Base-by-base conservation (phyloP, 352 stramenopile species). In the Elongisporangium prolatum region DNA sequence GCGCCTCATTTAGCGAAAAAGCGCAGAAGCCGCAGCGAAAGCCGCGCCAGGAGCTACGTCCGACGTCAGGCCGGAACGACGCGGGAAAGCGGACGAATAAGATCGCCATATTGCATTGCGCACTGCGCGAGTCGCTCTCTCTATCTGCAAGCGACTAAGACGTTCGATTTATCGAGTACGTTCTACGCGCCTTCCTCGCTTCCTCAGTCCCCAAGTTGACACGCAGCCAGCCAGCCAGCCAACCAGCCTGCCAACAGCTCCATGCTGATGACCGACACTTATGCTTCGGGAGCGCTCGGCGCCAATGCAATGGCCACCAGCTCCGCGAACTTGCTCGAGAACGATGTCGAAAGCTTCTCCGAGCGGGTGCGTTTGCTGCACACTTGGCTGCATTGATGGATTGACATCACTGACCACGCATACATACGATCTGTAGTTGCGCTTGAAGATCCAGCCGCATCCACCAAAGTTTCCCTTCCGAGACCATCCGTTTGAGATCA, bases 401-500 rank as follows among this genome's bases (percentile, higher is more conserved):
- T 10, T 57, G 22, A 17, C 2, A 22, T 18, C 20, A 56, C 1
- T 37, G 54, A 22, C 34, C 34, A 21, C 20, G 17, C 37, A 44
- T 20, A 10, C n/a, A 18, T 51, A 22, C 5, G 25, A n/a, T 25
- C 21, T 58, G 24, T 56, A 87, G 74, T 64, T 93, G 54, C 76
- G 80, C 3, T 60, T 95, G 21, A 95, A 95, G 64, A 92, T 93
- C 64, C 82, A 93, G 67, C 86, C 86, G 3, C 74, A 88, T 34
- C 86, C 86, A 50, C 86, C 86, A 38, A 85, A 92, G 63, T 95
- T 95, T 59, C 86, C 86, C 13, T 95, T 92, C 72, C 85, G 84
- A 20, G 74, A 89, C 67, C 80, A 93, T 54, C 80, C 82, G 44
- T 95, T 95, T 59, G 86, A 95, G 18, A 78, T 95, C 54, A 93